These are phyloP conservation scores for Falciphora oryzae DNA, from an alignment of 2,329 filamentous ascomycete species.

Conservation along the genomic window DNA sequence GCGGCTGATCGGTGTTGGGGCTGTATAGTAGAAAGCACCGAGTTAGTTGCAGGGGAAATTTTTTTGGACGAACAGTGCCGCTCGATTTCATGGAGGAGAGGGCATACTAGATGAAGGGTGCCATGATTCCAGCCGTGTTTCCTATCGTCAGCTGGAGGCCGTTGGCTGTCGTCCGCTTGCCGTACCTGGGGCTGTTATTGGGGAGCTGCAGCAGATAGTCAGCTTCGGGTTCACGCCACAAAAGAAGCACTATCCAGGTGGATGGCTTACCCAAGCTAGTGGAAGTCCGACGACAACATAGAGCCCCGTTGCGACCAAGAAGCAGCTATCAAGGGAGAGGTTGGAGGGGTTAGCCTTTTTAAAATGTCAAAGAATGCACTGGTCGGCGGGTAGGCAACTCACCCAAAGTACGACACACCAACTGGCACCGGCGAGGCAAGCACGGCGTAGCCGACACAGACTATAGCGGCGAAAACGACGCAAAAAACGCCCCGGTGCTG, in stretches of 20 bases:
- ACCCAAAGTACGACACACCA: constrained; percentile 64
- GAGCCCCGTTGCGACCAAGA: constrained; percentile 68
- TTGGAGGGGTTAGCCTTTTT: constrained; percentile 59
- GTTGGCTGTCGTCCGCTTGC: constrained; percentile 50
- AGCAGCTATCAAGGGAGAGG: constrained; percentile 66
- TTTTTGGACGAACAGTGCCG: not conserved
- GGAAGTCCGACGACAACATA: constrained; percentile 56
- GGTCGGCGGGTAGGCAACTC: constrained; percentile 6
- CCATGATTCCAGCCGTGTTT: constrained; percentile 52
- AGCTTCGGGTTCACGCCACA: not conserved
- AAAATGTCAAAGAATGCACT: not conserved
- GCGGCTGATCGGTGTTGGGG: constrained; percentile 41
- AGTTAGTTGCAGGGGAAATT: not conserved
- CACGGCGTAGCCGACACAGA: constrained; percentile 63
- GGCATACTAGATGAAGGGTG: constrained; percentile 55
- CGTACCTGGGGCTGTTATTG: constrained; percentile 67
- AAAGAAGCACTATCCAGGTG: not conserved
- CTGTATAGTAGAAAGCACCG: constrained; percentile 22
- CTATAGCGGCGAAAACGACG: constrained; percentile 55
- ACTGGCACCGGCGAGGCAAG: constrained; percentile 54
- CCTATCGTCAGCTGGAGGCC: constrained; percentile 15
- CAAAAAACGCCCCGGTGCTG: constrained; percentile 62
- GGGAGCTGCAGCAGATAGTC: constrained; percentile 25
- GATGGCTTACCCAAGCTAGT: constrained; percentile 40
- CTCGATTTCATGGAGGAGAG: not conserved